Evolutionary conservation across 441 rosid genomes (phyloP).

Genomic region (Adansonia rubrostipa): DNA sequence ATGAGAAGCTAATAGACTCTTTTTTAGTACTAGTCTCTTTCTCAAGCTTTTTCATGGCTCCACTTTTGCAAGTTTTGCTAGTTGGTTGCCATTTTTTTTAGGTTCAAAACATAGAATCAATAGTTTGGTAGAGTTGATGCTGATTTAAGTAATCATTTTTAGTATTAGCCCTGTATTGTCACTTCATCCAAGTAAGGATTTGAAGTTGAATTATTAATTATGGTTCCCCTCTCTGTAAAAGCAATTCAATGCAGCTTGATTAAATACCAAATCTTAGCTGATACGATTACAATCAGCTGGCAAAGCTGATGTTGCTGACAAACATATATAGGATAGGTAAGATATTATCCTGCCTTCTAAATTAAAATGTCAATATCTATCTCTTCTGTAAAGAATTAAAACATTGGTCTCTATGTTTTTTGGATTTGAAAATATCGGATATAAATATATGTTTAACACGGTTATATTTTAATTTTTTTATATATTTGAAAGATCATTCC

Average conservation of each 20-base stretch:
- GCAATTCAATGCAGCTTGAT: no score
- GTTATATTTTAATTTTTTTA: no score
- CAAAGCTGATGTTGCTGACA: background rate
- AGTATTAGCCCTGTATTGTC: conserved; percentile 24
- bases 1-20: conserved; percentile 23
- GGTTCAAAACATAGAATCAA: conserved; percentile 20
- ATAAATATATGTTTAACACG: no score
- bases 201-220: background rate
- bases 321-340: background rate
- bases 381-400: background rate
- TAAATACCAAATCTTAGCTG: background rate
- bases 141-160: conserved; percentile 13
- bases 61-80: conserved; percentile 4
- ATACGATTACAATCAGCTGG: background rate
- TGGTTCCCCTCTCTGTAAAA: background rate
- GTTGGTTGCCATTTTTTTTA: conserved; percentile 24
- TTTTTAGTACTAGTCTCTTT: conserved; percentile 20
- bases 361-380: background rate
- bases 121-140: conserved; percentile 34
- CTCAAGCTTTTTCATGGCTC: conserved; percentile 27
- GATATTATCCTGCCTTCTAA: background rate
- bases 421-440: no score
- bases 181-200: background rate
- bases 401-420: no score
- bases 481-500: no score